These are phyloP conservation scores for Vinca minor DNA, from an alignment of 257 asterid genomes.

Conservation along the genomic window DNA sequence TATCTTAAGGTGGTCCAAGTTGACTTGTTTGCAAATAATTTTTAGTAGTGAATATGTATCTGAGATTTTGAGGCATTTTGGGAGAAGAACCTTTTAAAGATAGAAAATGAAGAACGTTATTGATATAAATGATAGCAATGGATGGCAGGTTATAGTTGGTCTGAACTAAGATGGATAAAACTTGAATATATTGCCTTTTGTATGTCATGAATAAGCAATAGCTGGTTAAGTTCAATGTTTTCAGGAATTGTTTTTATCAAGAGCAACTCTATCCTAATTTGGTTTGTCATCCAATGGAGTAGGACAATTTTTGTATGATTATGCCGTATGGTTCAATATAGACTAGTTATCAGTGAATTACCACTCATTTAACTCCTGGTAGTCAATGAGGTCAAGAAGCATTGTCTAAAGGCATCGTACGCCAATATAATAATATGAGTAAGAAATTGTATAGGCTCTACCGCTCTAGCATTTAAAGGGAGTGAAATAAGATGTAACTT, in stretches of 20 bases:
- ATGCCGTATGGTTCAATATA: background rate
- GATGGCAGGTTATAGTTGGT: background rate
- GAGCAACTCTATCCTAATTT: background rate
- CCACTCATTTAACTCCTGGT: background rate
- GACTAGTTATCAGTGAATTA: background rate
- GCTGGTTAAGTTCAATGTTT: background rate
- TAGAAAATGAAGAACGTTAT: background rate
- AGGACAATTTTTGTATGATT: background rate
- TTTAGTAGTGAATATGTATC: background rate
- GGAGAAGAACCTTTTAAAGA: background rate
- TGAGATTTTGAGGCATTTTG: background rate
- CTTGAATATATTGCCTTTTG: background rate
- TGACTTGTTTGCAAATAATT: background rate
- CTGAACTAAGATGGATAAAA: background rate
- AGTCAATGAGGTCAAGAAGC: background rate
- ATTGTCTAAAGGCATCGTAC: background rate
- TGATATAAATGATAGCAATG: background rate
- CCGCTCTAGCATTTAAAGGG: no score
- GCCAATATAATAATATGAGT: background rate
- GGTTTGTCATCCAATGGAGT: background rate
- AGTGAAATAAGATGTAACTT: no score
- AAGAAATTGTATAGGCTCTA: background rate
- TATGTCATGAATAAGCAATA: background rate
- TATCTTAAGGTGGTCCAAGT: background rate
- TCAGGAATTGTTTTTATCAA: background rate